Percentiles rank a stretch among this genome's conserved stretches.
phyloP scores from a whole-genome alignment of 2,329 filamentous ascomycete genomes.

The Colletotrichum sp. region DNA sequence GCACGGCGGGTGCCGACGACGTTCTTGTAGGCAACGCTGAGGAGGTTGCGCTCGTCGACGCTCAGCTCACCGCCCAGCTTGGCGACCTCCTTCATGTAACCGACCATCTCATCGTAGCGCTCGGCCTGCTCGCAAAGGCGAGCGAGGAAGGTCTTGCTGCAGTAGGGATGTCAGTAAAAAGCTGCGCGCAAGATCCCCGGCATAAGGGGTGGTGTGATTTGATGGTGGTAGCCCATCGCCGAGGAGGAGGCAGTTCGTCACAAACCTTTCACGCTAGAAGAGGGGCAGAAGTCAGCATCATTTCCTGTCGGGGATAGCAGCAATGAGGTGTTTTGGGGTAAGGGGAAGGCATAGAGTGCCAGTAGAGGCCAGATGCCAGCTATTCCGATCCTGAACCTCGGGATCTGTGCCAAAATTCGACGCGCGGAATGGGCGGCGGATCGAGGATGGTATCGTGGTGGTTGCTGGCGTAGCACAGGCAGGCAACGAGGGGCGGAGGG shows the following conservation, averaged over 20 bases:
- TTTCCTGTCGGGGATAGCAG: slow-evolving; percentile 1
- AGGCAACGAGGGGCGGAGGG: slow-evolving; percentile 18
- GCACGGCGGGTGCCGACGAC: slow-evolving; percentile 97
- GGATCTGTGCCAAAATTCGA: neutral
- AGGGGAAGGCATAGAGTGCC: neutral
- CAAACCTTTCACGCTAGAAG: slow-evolving; percentile 73
- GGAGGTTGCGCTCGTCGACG: slow-evolving; percentile 98
- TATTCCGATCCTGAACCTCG: neutral
- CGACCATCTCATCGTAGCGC: slow-evolving; percentile 99
- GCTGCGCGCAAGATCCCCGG: slow-evolving; percentile 5
- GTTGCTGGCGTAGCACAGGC: neutral
- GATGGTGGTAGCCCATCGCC: slow-evolving; percentile 6
- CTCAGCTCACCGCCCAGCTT: slow-evolving; percentile 82
- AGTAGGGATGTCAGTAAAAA: slow-evolving; percentile 12
- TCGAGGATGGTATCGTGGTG: neutral
- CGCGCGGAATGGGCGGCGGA: neutral
- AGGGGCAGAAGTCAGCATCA: slow-evolving; percentile 40
- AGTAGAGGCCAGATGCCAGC: neutral
- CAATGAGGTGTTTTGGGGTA: slow-evolving; percentile 3
- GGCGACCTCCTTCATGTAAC: slow-evolving; percentile 99
- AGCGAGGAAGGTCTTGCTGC: slow-evolving; percentile 99
- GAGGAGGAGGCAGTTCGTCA: slow-evolving; percentile 8
- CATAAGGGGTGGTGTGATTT: neutral
- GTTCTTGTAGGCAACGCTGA: slow-evolving; percentile 99
- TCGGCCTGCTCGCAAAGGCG: slow-evolving; percentile 99